Conservation (phyloP, 2,329 filamentous ascomycete genomes). For the Claviceps arundinis region DNA sequence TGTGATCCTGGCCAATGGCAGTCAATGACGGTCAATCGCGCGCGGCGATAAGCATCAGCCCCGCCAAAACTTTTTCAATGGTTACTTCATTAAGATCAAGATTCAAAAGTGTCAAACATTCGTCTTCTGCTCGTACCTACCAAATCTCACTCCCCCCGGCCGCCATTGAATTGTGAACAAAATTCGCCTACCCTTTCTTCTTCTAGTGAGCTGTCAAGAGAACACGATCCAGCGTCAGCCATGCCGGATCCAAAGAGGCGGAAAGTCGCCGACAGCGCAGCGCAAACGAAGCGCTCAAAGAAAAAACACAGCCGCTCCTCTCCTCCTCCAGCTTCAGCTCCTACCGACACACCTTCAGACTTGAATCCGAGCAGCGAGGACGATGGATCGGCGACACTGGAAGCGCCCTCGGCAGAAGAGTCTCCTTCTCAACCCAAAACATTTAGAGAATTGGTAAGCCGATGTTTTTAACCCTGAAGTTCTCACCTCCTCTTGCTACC, state of each 20-base stretch:
- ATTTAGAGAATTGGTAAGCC: slow-evolving; percentile 48
- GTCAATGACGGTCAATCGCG: background rate
- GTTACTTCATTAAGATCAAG: too few relatives aligned
- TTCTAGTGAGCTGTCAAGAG: too few relatives aligned
- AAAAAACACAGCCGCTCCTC: background rate
- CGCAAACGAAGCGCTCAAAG: slow-evolving; percentile 8
- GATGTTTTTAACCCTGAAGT: background rate
- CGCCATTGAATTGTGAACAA: background rate
- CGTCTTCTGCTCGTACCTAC: too few relatives aligned
- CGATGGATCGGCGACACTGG: slow-evolving; percentile 22
- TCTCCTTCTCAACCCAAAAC: slow-evolving; percentile 34
- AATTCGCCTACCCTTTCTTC: background rate
- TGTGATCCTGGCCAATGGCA: background rate
- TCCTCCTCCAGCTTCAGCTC: background rate
- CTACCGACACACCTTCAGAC: slow-evolving; percentile 1
- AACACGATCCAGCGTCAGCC: background rate
- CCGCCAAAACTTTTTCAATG: slow-evolving; percentile 21
- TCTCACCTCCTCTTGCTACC: too few relatives aligned
- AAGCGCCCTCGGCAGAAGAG: slow-evolving; percentile 20
- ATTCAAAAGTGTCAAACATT: background rate
- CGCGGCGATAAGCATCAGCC: slow-evolving; percentile 10
- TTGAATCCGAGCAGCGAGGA: slow-evolving; percentile 5
- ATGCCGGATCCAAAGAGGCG: slow-evolving; percentile 28
- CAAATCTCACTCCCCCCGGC: too few relatives aligned
- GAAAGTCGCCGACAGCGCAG: slow-evolving; percentile 23